These are phyloP conservation scores for Neofusicoccum ribis DNA, from an alignment of 2,329 filamentous ascomycete species.

Conservation along the genomic window DNA sequence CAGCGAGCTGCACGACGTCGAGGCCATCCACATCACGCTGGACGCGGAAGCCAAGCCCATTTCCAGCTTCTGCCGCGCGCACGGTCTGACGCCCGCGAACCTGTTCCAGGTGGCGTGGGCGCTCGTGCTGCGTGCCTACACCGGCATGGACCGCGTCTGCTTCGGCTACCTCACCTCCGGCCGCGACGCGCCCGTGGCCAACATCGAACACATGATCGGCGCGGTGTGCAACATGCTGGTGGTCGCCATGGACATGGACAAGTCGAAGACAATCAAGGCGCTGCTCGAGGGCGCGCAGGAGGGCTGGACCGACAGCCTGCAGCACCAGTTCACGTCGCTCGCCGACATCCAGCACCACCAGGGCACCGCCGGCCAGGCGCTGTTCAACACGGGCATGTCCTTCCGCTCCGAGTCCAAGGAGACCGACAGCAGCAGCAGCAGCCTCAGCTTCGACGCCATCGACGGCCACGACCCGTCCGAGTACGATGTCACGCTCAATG, in stretches of 20 bases:
- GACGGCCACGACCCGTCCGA: slow-evolving; percentile 13
- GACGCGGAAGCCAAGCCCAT: slow-evolving; percentile 41
- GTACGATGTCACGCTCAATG: slow-evolving; percentile 30
- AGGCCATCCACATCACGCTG: neutral
- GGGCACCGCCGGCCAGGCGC: slow-evolving; percentile 52
- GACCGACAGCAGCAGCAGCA: slow-evolving; percentile 48
- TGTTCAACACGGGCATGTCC: slow-evolving; percentile 53
- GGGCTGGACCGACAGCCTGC: neutral
- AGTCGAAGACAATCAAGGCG: slow-evolving; percentile 27
- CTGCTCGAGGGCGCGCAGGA: slow-evolving; percentile 23
- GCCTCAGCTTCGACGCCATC: slow-evolving; percentile 3
- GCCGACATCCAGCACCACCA: slow-evolving; percentile 39
- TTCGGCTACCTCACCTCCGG: slow-evolving; percentile 39
- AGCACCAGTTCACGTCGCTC: slow-evolving; percentile 31
- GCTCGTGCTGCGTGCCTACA: slow-evolving; percentile 30
- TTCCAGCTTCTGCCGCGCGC: slow-evolving; percentile 40
- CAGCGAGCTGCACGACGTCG: neutral
- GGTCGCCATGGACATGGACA: slow-evolving; percentile 34
- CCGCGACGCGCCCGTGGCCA: slow-evolving; percentile 34
- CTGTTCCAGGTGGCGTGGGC: slow-evolving; percentile 42
- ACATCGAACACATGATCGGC: slow-evolving; percentile 38
- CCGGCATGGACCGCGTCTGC: slow-evolving; percentile 31
- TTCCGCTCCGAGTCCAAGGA: slow-evolving; percentile 43
- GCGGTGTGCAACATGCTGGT: slow-evolving; percentile 43
- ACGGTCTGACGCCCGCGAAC: slow-evolving; percentile 51